Evolutionary conservation across 768 basidiomycete species (phyloP).

Genomic region (Leccinum aurantiacum): DNA sequence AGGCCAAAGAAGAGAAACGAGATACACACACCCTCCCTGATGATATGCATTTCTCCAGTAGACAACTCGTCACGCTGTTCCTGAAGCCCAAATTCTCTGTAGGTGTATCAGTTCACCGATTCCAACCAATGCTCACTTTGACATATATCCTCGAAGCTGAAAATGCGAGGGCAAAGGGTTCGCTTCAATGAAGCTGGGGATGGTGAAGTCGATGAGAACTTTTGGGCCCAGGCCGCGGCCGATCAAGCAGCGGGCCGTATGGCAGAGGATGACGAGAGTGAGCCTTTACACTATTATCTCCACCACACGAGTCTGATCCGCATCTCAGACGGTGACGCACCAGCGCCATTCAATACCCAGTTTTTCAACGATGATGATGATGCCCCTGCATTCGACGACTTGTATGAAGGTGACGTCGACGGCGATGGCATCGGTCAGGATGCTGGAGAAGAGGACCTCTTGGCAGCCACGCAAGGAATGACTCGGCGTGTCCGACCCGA

Average conservation of each 20-base stretch:
- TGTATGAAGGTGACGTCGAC: constrained; percentile 46
- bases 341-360: constrained; percentile 87
- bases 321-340: constrained; percentile 43
- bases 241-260: constrained; percentile 65
- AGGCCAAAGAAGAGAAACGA: constrained; percentile 55
- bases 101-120: constrained; percentile 31
- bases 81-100: constrained; percentile 95
- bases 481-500: constrained; percentile 82
- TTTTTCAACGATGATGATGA: constrained; percentile 97
- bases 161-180: constrained; percentile 78
- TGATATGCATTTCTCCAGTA: constrained; percentile 95
- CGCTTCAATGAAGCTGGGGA: constrained; percentile 59
- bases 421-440: constrained; percentile 51
- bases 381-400: constrained; percentile 67
- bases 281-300: constrained; percentile 17
- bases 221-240: constrained; percentile 95
- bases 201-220: constrained; percentile 92
- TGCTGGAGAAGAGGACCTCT: constrained; percentile 81
- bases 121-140: constrained; percentile 1
- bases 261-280: constrained; percentile 64
- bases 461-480: constrained; percentile 76
- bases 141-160: constrained; percentile 52
- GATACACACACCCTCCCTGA: constrained; percentile 84
- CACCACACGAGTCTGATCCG: constrained; percentile 12
- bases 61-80: constrained; percentile 89